Conservation (phyloP, 768 basidiomycete genomes). For the Antrodiella citrinella region DNA sequence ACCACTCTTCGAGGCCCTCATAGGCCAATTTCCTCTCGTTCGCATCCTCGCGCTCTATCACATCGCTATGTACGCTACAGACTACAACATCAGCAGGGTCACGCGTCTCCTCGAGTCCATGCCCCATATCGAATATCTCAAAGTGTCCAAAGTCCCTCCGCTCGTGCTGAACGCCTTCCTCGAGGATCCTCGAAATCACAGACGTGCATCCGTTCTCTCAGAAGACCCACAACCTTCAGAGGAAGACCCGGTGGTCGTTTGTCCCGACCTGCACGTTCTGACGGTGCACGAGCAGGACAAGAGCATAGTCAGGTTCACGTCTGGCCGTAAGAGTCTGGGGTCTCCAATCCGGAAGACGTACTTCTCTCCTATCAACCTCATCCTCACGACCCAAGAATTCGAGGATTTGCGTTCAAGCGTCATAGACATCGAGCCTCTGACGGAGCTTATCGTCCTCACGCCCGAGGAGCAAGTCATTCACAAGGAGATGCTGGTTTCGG, state of each 20-base stretch:
- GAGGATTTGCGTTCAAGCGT: not conserved
- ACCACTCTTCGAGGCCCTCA: conserved; percentile 38
- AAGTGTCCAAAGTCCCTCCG: conserved; percentile 6
- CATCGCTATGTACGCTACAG: conserved; percentile 27
- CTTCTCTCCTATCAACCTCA: not conserved
- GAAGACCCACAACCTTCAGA: too few relatives aligned
- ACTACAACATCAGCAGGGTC: conserved; percentile 23
- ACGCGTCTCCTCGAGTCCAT: conserved; percentile 50
- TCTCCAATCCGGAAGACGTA: not conserved
- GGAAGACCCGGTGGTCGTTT: not conserved
- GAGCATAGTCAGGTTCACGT: not conserved
- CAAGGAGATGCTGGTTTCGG: not conserved
- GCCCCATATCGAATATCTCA: conserved; percentile 34
- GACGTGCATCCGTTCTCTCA: not conserved
- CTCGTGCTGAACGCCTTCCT: conserved; percentile 22
- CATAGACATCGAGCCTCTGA: not conserved
- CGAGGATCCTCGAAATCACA: conserved; percentile 25
- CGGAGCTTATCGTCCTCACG: not conserved
- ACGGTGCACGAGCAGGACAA: not conserved
- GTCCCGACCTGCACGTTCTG: not conserved
- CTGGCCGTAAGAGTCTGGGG: not conserved
- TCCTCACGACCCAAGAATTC: not conserved
- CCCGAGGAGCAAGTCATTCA: conserved; percentile 4
- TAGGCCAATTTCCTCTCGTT: conserved; percentile 42
- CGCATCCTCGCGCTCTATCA: conserved; percentile 45